Base-by-base conservation (phyloP, 257 asterid genomes). In the Solanum verrucosum region DNA sequence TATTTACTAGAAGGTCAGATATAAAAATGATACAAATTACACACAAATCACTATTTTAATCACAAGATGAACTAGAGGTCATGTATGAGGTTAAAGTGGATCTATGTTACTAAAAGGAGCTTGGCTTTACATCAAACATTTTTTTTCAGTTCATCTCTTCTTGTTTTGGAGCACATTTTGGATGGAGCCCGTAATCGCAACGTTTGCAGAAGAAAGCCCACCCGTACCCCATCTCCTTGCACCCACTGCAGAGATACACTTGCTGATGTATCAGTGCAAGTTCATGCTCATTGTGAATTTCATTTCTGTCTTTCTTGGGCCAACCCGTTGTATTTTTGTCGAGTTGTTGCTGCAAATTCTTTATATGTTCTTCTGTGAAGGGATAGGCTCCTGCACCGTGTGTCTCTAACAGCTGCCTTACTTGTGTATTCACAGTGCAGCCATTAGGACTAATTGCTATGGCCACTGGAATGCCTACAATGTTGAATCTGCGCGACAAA, bases 181-280 rank as follows among this genome's bases (percentile, higher is more conserved):
- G 93, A 46, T 91, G 93, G 40, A 91, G 90, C 27, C 90, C 93
- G 9, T 86, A 89, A 35, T 89, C 85, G 16, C 91, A 91, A 16
- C 60, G 87, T 15, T 70, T 35, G 73, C 91, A 91, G 2, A 85
- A 35, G 29, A 89, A 91, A 74, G 93, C 88, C 93, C 91, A 91
- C 35, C 90, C 91, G 38, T 82, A 85, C 7, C 93, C 93, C 84
- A 70, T 86, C 44, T 89, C 89, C 20, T 86, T 73, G 86, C 93
- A 91, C 1, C 93, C 91, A 15, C 88, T 87, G 44, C 93, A 91
- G 0, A 34, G 73, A 38, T 85, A 91, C 12, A 88, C 91, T 2
- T 71, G 84, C 5, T 91, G 88, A 18, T 88, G 93, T 11, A 68
- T 29, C 8, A 86, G 87, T 4, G 27, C 59, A 6, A 91, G 89